A percentile compares a stretch with the other conserved stretches of the same genome.
Evolutionary conservation across 306 rosid genomes (phyloP).

Genomic region (Glycine tomentella): DNA sequence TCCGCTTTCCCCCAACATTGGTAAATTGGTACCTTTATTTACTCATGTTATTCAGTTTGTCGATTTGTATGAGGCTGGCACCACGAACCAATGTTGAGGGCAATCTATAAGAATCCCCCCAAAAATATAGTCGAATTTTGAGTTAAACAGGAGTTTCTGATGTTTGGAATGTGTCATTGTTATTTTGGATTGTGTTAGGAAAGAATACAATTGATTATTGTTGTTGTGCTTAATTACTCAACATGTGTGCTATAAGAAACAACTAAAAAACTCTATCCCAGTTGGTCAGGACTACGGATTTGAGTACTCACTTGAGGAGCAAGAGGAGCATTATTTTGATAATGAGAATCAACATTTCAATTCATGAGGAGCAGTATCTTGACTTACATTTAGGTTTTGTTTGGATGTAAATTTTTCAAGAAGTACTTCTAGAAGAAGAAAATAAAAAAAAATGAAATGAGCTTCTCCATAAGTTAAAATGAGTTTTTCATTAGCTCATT

Average conservation of each 20-base stretch:
- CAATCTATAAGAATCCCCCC: slow-evolving; percentile 6
- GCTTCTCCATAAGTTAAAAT: no score
- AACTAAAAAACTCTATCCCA: not conserved
- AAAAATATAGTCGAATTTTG: slow-evolving; percentile 26
- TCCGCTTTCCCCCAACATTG: not conserved
- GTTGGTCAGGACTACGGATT: slow-evolving; percentile 81
- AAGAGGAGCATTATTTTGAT: slow-evolving; percentile 97
- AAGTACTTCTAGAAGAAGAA: no score
- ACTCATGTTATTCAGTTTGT: not conserved
- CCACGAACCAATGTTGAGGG: slow-evolving; percentile 19
- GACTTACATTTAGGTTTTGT: no score
- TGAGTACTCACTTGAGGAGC: slow-evolving; percentile 99
- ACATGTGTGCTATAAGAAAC: not conserved
- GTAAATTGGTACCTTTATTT: not conserved
- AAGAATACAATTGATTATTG: slow-evolving; percentile 23
- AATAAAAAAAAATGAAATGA: no score
- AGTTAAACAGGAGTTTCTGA: slow-evolving; percentile 1
- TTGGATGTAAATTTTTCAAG: no score
- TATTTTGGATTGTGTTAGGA: slow-evolving; percentile 21
- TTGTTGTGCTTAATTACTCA: not conserved
- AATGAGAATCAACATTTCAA: slow-evolving; percentile 97
- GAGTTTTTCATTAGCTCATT: no score
- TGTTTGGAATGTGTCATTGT: slow-evolving; percentile 1
- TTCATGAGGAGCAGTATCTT: slow-evolving; percentile 61
- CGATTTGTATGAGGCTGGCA: slow-evolving; percentile 10